phyloP scores from a whole-genome alignment of 2,329 filamentous ascomycete species.

The Xylaria polymorpha region DNA sequence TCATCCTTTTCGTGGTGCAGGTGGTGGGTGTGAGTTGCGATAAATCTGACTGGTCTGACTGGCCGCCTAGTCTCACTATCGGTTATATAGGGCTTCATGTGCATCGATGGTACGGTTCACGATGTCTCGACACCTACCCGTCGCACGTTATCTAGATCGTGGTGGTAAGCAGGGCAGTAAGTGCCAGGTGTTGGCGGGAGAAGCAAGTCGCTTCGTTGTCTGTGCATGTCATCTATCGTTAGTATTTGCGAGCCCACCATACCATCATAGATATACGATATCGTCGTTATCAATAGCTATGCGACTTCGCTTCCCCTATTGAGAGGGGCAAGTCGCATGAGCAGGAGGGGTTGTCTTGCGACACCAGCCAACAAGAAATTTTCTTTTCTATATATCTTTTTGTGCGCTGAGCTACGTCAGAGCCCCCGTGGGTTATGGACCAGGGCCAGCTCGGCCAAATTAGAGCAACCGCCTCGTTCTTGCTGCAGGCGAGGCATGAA shows the following conservation, averaged over 20 bases:
- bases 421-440: constrained; percentile 18
- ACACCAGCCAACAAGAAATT: constrained; percentile 42
- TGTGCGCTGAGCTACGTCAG: constrained; percentile 48
- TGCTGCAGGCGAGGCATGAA: constrained; percentile 47
- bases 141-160: constrained; percentile 24
- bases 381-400: constrained; percentile 39
- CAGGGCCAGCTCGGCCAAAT: constrained; percentile 32
- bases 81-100: constrained; percentile 23
- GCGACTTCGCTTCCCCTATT: constrained; percentile 24
- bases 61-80: constrained; percentile 27
- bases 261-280: constrained; percentile 4
- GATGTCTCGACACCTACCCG: constrained; percentile 16
- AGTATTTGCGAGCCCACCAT: constrained; percentile 4
- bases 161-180: constrained; percentile 22
- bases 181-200: constrained; percentile 20
- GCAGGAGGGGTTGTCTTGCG: constrained; percentile 42
- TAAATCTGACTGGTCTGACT: constrained; percentile 30
- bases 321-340: constrained; percentile 41
- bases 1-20: constrained; percentile 25
- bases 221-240: constrained; percentile 20
- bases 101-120: constrained; percentile 17
- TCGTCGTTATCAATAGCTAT: constrained; percentile 15
- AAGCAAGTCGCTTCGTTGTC: constrained; percentile 32
- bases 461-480: constrained; percentile 34
- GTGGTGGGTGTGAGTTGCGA: constrained; percentile 32